These are phyloP conservation scores for Stemphylium vesicarium DNA, from an alignment of 2,329 filamentous ascomycete species.

Conservation along the genomic window DNA sequence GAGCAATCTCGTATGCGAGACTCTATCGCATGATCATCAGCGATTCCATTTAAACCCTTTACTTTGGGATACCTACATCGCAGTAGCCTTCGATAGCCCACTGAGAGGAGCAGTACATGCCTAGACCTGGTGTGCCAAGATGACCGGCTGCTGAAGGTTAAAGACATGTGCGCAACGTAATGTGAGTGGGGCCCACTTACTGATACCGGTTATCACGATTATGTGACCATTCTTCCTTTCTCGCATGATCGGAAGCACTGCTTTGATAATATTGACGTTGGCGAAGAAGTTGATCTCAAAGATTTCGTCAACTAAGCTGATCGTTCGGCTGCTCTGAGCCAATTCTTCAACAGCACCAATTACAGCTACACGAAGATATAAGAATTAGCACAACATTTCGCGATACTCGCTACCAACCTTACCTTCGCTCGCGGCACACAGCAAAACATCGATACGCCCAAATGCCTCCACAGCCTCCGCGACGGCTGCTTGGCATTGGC, in stretches of 20 bases:
- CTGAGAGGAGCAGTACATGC: constrained; percentile 88
- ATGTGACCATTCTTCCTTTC: constrained; percentile 85
- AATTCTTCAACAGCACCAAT: constrained; percentile 93
- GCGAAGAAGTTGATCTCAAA: constrained; percentile 96
- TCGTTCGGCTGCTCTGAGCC: constrained; percentile 72
- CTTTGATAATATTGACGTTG: constrained; percentile 94
- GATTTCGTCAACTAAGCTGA: constrained; percentile 83
- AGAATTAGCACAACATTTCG: background rate
- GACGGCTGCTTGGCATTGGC: constrained; percentile 82
- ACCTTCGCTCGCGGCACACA: constrained; percentile 90
- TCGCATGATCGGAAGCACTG: constrained; percentile 79
- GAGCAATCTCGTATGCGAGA: constrained; percentile 90
- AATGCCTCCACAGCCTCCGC: constrained; percentile 86
- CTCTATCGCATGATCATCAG: constrained; percentile 53
- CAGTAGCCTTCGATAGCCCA: constrained; percentile 97
- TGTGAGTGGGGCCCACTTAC: constrained; percentile 41
- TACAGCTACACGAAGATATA: constrained; percentile 63
- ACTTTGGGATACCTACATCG: constrained; percentile 61
- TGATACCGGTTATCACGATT: constrained; percentile 86
- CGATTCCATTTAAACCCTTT: background rate
- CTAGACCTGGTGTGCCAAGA: constrained; percentile 88
- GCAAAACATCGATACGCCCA: constrained; percentile 84
- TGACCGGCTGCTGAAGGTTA: constrained; percentile 68
- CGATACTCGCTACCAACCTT: constrained; percentile 15
- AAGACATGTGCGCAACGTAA: background rate